Base-by-base conservation (phyloP, 2,329 filamentous ascomycete species). In the Verticillium dahliae region DNA sequence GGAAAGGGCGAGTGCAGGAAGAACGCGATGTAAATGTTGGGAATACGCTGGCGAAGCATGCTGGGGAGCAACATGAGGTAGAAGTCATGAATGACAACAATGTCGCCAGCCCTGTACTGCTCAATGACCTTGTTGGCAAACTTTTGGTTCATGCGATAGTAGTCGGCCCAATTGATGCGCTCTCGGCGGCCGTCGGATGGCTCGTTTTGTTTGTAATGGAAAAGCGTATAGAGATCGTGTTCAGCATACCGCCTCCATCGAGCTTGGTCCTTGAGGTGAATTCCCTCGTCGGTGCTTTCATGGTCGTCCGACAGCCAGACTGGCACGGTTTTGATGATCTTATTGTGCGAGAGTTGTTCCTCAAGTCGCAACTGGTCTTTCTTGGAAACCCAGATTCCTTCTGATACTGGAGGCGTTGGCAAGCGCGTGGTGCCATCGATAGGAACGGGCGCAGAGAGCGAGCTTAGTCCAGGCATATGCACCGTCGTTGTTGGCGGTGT, bases 161-260 rank as follows among this genome's bases (percentile, higher is more conserved):
- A 98, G 76, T 98, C 92, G 33, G 90, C 87, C 93, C 94, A 98
- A 69, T 92, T 88, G 52, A 90, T 82, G 60, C 91, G 87, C 72
- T 95, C 91, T 18, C 87, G 86, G 67, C 90, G 87, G 39, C 92
- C 92, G 73, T 97, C 91, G 13, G 88, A 91, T 1, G 94, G 92
- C 73, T 93, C 91, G 71, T 96, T 91, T 71, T 95, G 91, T 77
- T 96, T 96, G 81, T 98, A 98, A 76, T 98, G 94, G 73, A 97
- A 92, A 10, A 97, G 83, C 1, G 91, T 92, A 77, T 96, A 97
- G 34, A 98, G 81, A 69, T 97, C 91, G 71, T 93, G 88, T 77
- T 97, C 92, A 15, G 93, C 92, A 74, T 95, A 98, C 50, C 90
- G 85, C 65, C 92, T 85, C 94, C 95, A 98, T 66, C 92, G 83